A percentile compares a stretch with the other conserved stretches of the same genome.
Evolutionary conservation across 192 early-diverging fungal genomes (phyloP).

Genomic region (Podila minutissima): DNA sequence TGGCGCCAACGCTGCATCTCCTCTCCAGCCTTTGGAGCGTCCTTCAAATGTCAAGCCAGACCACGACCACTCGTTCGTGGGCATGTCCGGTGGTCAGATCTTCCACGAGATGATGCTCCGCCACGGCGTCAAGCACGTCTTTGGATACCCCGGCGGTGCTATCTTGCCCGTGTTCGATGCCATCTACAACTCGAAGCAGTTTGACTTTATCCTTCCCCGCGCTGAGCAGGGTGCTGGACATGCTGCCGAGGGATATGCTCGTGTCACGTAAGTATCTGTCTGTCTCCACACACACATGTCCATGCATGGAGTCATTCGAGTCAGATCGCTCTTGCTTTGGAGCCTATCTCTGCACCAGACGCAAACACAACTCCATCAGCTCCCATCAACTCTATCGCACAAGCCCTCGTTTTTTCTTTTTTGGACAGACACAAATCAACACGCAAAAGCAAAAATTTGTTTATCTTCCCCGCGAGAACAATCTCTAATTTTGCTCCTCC

Average conservation of each 20-base stretch:
- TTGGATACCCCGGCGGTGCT: constrained; percentile 98
- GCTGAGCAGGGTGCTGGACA: constrained; percentile 99
- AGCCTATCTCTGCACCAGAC: constrained; percentile 23
- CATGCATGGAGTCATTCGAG: too few relatives aligned
- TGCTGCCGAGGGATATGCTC: constrained; percentile 98
- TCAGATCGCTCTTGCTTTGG: neutral
- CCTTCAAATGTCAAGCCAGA: constrained; percentile 37
- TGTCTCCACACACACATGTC: neutral
- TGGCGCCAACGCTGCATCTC: constrained; percentile 12
- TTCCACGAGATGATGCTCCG: constrained; percentile 99
- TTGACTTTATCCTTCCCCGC: constrained; percentile 96
- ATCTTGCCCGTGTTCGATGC: constrained; percentile 99
- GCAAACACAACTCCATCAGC: too few relatives aligned
- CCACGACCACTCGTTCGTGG: constrained; percentile 88
- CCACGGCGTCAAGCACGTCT: constrained; percentile 92
- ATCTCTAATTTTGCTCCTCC: constrained; percentile 8
- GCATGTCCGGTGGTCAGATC: constrained; percentile 97
- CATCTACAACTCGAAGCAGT: constrained; percentile 94
- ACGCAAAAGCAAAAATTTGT: constrained; percentile 4
- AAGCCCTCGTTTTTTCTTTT: neutral
- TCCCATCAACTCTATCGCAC: too few relatives aligned
- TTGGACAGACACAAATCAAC: neutral
- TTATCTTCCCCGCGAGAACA: neutral
- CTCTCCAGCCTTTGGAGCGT: constrained; percentile 29
- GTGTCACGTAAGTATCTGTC: constrained; percentile 71